These are phyloP conservation scores for Drechmeria coniospora DNA, from an alignment of 2,329 filamentous ascomycete genomes.

Conservation along the genomic window DNA sequence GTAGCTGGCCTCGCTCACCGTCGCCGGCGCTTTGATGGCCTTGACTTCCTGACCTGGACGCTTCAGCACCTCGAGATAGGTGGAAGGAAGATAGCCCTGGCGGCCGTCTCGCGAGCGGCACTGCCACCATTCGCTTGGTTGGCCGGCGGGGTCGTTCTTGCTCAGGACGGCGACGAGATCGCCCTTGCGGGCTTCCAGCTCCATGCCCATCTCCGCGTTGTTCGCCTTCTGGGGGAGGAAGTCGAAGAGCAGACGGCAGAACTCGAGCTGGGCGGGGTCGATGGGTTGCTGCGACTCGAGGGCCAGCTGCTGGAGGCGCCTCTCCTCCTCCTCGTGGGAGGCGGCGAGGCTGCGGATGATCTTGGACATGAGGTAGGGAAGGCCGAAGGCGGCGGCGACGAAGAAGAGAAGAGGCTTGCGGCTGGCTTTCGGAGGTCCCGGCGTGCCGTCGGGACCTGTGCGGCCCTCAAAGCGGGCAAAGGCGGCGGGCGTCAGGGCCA, in stretches of 20 bases:
- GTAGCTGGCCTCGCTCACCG: constrained; percentile 28
- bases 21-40: constrained; percentile 34
- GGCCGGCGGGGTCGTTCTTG: constrained; percentile 84
- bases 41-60: constrained; percentile 34
- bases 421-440: constrained; percentile 57
- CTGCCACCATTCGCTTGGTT: constrained; percentile 92
- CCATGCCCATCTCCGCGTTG: constrained; percentile 53
- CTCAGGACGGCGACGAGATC: constrained; percentile 88
- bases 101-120: constrained; percentile 81
- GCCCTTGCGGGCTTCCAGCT: constrained; percentile 84
- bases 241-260: constrained; percentile 89
- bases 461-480: constrained; percentile 82
- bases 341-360: constrained; percentile 74
- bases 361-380: constrained; percentile 95
- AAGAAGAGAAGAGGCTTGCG: constrained; percentile 96
- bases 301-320: constrained; percentile 34
- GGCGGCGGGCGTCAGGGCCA: constrained; percentile 71
- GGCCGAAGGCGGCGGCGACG: constrained; percentile 79
- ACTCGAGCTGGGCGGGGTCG: constrained; percentile 85
- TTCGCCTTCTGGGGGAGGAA: constrained; percentile 58
- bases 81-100: constrained; percentile 80
- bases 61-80: constrained; percentile 67
- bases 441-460: constrained; percentile 43
- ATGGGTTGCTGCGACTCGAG: constrained; percentile 40
- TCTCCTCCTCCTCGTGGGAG: constrained; percentile 71